Evolutionary conservation across 495 filamentous ascomycete genomes (phyloP).

Genomic region (Neurospora sp.): DNA sequence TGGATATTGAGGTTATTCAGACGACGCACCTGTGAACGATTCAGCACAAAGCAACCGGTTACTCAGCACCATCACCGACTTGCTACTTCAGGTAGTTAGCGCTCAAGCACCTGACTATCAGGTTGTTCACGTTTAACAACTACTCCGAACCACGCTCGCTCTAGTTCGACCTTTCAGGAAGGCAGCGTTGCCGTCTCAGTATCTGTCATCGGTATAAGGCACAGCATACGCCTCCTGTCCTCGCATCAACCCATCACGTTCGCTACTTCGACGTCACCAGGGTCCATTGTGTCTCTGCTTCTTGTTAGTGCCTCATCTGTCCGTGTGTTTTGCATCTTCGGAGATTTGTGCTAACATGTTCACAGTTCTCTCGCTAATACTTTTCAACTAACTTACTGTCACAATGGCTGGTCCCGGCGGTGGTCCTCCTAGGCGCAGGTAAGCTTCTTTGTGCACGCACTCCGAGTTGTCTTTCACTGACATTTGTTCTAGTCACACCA

Average conservation of each 20-base stretch:
- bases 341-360: slow-evolving; percentile 6
- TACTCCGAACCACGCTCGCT: neutral
- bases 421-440: slow-evolving; percentile 59
- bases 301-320: slow-evolving; percentile 22
- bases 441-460: slow-evolving; percentile 11
- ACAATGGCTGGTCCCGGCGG: slow-evolving; percentile 64
- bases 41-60: neutral
- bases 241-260: slow-evolving; percentile 25
- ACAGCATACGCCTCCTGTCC: slow-evolving; percentile 15
- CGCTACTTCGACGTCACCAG: slow-evolving; percentile 23
- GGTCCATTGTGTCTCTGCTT: slow-evolving; percentile 27
- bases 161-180: neutral
- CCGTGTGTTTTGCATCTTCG: neutral
- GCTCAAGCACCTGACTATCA: neutral
- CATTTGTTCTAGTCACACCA: slow-evolving; percentile 65
- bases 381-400: slow-evolving; percentile 19
- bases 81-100: neutral
- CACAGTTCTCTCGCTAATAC: slow-evolving; percentile 33
- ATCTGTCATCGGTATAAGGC: neutral
- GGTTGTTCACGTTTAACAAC: neutral
- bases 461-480: neutral
- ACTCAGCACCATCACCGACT: neutral
- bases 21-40: neutral
- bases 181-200: neutral
- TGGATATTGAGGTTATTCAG: slow-evolving; percentile 6